Conservation (phyloP, 176 grass and related monocot genomes). For the Secale cereale region DNA sequence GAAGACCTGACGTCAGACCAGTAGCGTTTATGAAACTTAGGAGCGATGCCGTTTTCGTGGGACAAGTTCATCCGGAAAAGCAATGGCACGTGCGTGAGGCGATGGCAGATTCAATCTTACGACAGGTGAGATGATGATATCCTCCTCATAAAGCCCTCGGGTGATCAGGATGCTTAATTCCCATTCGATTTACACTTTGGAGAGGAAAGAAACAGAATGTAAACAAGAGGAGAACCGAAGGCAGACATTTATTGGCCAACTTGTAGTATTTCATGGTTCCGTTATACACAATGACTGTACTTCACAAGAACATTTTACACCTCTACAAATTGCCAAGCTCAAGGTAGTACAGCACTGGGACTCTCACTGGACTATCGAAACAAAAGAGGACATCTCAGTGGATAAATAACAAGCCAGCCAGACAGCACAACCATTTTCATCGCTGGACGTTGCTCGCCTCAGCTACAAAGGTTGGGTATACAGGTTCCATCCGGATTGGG, state of each 20-base stretch:
- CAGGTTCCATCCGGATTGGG: conserved; percentile 58
- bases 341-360: conserved; percentile 19
- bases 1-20: too few species aligned
- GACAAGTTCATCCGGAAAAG: too few species aligned
- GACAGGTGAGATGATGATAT: too few species aligned
- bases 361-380: conserved; percentile 30
- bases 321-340: conserved; percentile 14
- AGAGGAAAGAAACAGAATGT: background rate
- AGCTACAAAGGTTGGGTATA: conserved; percentile 75
- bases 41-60: too few species aligned
- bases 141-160: too few species aligned
- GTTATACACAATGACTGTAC: conserved; percentile 44
- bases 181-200: background rate
- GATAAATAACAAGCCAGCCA: conserved; percentile 42
- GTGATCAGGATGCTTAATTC: background rate
- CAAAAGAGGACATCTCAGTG: conserved; percentile 24
- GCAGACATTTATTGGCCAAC: conserved; percentile 27
- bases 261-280: conserved; percentile 29
- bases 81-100: too few species aligned
- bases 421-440: conserved; percentile 33
- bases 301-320: conserved; percentile 54
- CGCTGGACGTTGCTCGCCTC: conserved; percentile 14
- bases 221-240: background rate
- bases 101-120: too few species aligned
- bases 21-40: too few species aligned